Percentiles rank a stretch among this genome's conserved stretches.
phyloP scores from a whole-genome alignment of 768 basidiomycete genomes.

The Pleurotus ostreatus region DNA sequence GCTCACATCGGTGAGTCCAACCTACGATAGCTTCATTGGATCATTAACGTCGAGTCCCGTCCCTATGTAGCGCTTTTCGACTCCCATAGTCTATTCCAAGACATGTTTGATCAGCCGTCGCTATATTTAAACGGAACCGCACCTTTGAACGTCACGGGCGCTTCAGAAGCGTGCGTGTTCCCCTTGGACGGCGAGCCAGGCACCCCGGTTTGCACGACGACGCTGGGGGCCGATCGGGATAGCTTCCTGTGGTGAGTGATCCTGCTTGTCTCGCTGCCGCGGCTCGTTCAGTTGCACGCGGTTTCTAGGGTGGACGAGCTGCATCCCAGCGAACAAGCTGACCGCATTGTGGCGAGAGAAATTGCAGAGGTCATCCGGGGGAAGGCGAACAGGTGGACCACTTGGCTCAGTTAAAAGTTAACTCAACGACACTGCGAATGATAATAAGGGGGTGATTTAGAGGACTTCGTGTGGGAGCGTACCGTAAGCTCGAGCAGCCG shows the following conservation, averaged over 20 bases:
- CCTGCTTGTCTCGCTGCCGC: no score
- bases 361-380: constrained; percentile 44
- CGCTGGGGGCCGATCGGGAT: constrained; percentile 41
- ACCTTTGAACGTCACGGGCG: constrained; percentile 41
- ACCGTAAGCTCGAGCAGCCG: no score
- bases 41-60: not conserved
- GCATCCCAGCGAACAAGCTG: constrained; percentile 57
- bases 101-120: constrained; percentile 32
- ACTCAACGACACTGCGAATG: not conserved
- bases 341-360: constrained; percentile 48
- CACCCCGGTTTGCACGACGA: constrained; percentile 29
- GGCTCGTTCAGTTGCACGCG: no score
- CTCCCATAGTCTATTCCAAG: constrained; percentile 38
- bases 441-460: not conserved
- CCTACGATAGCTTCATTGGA: not conserved
- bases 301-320: constrained; percentile 51
- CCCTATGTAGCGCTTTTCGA: constrained; percentile 32
- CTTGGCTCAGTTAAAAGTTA: constrained; percentile 40
- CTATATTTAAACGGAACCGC: constrained; percentile 48
- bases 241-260: constrained; percentile 56
- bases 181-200: constrained; percentile 21
- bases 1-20: constrained; percentile 40
- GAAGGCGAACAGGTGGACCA: constrained; percentile 39
- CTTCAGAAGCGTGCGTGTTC: constrained; percentile 24
- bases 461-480: no score